Evolutionary conservation across 345 rosid genomes (phyloP), one percentile per base, ranked within the genome.

Genomic region (Laguncularia racemosa): DNA sequence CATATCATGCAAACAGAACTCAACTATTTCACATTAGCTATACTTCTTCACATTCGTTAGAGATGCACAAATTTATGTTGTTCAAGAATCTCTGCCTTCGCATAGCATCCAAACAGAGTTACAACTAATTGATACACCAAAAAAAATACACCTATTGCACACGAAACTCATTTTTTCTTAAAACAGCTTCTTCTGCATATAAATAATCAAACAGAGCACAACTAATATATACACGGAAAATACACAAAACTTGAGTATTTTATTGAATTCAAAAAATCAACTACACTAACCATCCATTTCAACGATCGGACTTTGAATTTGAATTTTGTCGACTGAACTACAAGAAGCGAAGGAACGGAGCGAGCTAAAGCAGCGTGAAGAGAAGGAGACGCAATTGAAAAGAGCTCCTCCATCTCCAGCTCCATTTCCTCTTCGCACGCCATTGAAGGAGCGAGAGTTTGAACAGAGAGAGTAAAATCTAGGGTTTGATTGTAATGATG

Each of bases 261-360:
- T 44, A 5, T 26, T 53, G 15, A 13, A 14, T 26, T 23, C 56
- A 13, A 53, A 2, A 21, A 14, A 8, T 23, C 18, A 26, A 9
- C 44, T 10, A 21, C 40, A 16, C 16, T 14, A 14, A 78, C 88
- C 88, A 57, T 82, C 84, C 84, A 82, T 82, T 67, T 82, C 84
- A 16, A 82, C 88, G 59, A 82, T 67, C 33, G 84, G 88, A 16
- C 78, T 82, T 62, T 70, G 72, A 67, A 82, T 81, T 71, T 68
- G 66, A 43, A 82, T 71, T 69, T 48, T 71, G 65, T 79, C 77
- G 59, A 76, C 70, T 46, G 55, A 75, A 10, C 63, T 64, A 28
- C 74, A 66, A 46, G 81, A 75, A 14, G 84, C 73, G 69, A 82
- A 75, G 53, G 81, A 82, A 15, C 84, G 79, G 65, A 77, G 63